Base-by-base conservation (phyloP, 2,329 filamentous ascomycete genomes). In the Claviceps citrina region DNA sequence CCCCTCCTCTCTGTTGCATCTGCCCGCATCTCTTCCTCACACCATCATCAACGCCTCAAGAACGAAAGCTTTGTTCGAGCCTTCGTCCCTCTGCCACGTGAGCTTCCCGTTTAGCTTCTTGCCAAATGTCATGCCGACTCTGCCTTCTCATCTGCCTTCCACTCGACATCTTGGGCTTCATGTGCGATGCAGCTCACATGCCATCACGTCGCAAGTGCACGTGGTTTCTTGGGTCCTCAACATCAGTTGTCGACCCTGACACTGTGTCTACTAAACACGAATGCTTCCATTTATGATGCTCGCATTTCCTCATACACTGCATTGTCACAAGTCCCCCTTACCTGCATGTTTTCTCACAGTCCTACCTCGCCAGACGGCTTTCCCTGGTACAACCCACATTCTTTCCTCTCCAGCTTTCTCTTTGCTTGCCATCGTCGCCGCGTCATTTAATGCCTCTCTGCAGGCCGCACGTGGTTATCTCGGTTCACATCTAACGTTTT, bases 401-500 rank as follows among this genome's bases (percentile, higher is more conserved):
- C 47, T 48, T 49, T 30, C 48, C 49, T 47, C 43, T 30, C 43
- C 36, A 41, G 30, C 42, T 41, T 37, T 30, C 34, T 45, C 42
- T 34, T 20, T 32, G 5, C 38, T 31, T 39, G 33, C 24, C 25
- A 22, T 36, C 26, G 18, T 28, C 27, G 16, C 42, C 31, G 16
- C 41, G 20, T 41, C 20, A 19, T 39, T 31, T 38, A 34, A 30
- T 26, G 24, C 33, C 25, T 41, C 26, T 35, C 34, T 22, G 31
- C 20, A 20, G 31, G 27, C 33, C 33, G 31, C 6, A 25, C 31
- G 9, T 20, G 26, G 16, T 32, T 49, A 49, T 47, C 49, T 44
- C 43, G 44, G 19, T 12, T n/a, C 31, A 44, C 46, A 56, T 65
- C 63, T 70, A 63, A 66, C 63, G 13, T 33, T 12, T 16, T 33